Evolutionary conservation across 192 early-diverging fungal genomes (phyloP).

Genomic region (Coemansia sp.): DNA sequence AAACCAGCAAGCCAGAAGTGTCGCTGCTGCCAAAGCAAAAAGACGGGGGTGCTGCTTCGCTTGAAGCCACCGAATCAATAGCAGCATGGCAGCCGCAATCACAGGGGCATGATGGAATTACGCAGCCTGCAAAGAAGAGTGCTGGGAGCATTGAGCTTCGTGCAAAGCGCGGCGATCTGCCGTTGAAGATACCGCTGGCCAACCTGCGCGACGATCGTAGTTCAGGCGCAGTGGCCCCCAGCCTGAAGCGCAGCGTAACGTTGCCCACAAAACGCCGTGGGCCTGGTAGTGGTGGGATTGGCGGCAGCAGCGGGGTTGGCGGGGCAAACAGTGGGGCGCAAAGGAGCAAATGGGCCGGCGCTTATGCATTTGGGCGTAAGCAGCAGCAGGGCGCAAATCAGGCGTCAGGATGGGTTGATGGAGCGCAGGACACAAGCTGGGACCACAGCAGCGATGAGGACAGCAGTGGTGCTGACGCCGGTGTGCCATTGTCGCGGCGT

Average conservation of each 20-base stretch:
- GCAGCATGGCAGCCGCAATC: not conserved
- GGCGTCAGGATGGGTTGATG: slow-evolving; percentile 33
- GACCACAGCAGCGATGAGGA: slow-evolving; percentile 45
- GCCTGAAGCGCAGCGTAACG: slow-evolving; percentile 46
- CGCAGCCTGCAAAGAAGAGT: slow-evolving; percentile 13
- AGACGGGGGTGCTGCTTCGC: not conserved
- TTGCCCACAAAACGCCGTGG: slow-evolving; percentile 36
- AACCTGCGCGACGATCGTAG: slow-evolving; percentile 30
- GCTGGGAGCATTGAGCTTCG: slow-evolving; percentile 24
- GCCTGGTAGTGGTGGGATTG: not conserved
- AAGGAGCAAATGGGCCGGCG: slow-evolving; percentile 42
- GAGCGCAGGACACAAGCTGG: slow-evolving; percentile 33
- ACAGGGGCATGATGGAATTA: not conserved
- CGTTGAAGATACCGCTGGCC: slow-evolving; percentile 31
- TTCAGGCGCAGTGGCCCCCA: slow-evolving; percentile 7
- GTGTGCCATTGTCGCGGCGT: slow-evolving; percentile 20
- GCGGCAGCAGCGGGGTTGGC: slow-evolving; percentile 3
- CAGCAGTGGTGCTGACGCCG: slow-evolving; percentile 20
- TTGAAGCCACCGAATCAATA: not conserved
- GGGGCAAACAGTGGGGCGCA: slow-evolving; percentile 8
- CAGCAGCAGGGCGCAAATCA: slow-evolving; percentile 11
- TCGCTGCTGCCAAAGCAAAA: no score
- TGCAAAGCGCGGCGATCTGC: slow-evolving; percentile 30
- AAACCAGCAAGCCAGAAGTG: not conserved
- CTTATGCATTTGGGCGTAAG: slow-evolving; percentile 18